Conservation (phyloP, 2,329 filamentous ascomycete species). For the Zymoseptoria passerinii region DNA sequence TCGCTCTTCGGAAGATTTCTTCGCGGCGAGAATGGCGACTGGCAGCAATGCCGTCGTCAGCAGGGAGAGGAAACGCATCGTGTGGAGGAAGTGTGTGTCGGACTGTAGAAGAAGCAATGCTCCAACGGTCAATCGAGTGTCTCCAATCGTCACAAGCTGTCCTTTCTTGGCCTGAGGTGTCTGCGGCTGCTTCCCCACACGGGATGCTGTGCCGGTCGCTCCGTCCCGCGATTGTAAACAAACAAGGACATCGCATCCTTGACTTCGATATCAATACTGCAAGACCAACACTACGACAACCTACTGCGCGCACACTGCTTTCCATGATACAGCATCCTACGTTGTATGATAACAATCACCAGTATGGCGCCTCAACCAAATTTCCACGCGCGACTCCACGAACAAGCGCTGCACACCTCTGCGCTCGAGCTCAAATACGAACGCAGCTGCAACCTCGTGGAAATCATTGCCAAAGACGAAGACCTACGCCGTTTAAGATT, state of each 20-base stretch:
- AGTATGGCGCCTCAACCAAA: slow-evolving; percentile 17
- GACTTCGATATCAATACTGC: neutral
- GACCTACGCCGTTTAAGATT: slow-evolving; percentile 61
- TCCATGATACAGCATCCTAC: neutral
- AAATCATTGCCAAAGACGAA: slow-evolving; percentile 66
- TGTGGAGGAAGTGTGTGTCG: slow-evolving; percentile 22
- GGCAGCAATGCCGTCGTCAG: slow-evolving; percentile 53
- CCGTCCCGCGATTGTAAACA: neutral
- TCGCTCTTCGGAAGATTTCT: slow-evolving; percentile 48
- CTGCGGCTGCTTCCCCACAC: neutral
- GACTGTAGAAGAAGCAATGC: neutral
- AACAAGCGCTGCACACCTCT: slow-evolving; percentile 45
- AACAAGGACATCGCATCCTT: neutral
- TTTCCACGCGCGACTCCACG: slow-evolving; percentile 28
- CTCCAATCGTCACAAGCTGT: neutral
- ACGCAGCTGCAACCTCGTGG: slow-evolving; percentile 53
- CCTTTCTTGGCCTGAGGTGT: neutral
- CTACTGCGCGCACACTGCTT: neutral
- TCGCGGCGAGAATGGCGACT: slow-evolving; percentile 53
- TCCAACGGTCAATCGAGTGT: neutral
- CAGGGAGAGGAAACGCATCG: slow-evolving; percentile 61
- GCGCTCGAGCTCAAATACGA: slow-evolving; percentile 63
- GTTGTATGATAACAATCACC: neutral
- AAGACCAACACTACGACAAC: neutral
- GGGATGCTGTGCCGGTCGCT: neutral